These are phyloP conservation scores for Pulveroboletus ravenelii DNA, from an alignment of 768 basidiomycete species.

Conservation along the genomic window DNA sequence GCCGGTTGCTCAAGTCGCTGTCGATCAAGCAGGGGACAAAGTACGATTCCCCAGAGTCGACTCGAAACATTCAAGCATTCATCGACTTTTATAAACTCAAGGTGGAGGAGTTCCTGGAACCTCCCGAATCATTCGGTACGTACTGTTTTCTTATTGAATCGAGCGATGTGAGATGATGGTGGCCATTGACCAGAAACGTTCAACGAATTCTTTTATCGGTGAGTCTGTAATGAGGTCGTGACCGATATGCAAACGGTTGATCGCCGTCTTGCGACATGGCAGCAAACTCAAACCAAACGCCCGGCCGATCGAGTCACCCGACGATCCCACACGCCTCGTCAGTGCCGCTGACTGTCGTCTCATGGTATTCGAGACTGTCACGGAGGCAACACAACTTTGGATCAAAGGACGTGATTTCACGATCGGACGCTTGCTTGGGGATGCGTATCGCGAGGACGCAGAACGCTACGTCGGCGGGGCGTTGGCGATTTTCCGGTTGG, in stretches of 20 bases:
- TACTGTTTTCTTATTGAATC: constrained; percentile 9
- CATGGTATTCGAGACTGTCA: constrained; percentile 86
- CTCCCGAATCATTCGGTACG: constrained; percentile 78
- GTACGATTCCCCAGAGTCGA: constrained; percentile 84
- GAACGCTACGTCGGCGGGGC: constrained; percentile 76
- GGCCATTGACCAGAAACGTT: constrained; percentile 61
- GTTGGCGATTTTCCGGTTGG: constrained; percentile 84
- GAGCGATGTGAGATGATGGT: neutral
- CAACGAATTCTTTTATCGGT: constrained; percentile 89
- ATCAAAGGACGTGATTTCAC: constrained; percentile 97
- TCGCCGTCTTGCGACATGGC: constrained; percentile 2
- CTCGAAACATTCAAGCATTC: constrained; percentile 78
- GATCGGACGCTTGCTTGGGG: constrained; percentile 73
- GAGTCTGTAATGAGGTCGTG: neutral
- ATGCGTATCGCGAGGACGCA: constrained; percentile 63
- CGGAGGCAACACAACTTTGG: constrained; percentile 86
- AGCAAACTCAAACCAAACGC: constrained; percentile 84
- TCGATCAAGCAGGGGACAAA: constrained; percentile 93
- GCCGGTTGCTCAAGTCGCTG: constrained; percentile 76
- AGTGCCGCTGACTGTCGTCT: constrained; percentile 95
- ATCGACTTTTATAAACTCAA: constrained; percentile 88
- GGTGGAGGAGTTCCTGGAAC: constrained; percentile 77
- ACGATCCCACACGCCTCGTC: constrained; percentile 75
- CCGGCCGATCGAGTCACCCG: constrained; percentile 65
- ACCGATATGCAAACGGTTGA: neutral